phyloP scores from a whole-genome alignment of 148 eudicot genomes.

The Cornus kousa region DNA sequence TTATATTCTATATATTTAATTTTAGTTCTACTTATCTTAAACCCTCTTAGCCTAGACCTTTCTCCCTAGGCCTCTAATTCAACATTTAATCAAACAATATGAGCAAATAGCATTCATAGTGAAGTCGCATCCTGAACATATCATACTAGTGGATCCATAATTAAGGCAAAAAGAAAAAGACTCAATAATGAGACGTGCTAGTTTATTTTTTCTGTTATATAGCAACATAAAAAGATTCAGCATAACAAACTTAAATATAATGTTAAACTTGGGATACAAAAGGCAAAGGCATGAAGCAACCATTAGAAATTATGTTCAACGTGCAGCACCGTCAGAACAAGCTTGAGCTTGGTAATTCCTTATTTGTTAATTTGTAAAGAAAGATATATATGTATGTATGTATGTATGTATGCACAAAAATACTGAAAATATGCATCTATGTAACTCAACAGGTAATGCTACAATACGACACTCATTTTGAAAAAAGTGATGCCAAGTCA shows the following conservation, averaged over 20 bases:
- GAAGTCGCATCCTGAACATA: not conserved
- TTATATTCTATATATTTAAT: no score
- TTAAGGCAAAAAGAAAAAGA: not conserved
- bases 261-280: not conserved
- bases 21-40: no score
- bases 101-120: not conserved
- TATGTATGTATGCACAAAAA: not conserved
- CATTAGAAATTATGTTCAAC: not conserved
- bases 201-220: not conserved
- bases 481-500: not conserved
- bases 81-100: not conserved
- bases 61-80: not conserved
- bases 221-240: not conserved
- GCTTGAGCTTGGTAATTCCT: not conserved
- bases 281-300: constrained; percentile 1
- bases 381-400: no score
- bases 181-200: not conserved
- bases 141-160: not conserved
- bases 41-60: no score
- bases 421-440: not conserved
- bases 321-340: not conserved
- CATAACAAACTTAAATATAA: not conserved
- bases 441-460: not conserved
- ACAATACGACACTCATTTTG: no score
- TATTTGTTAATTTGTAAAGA: not conserved